These are phyloP conservation scores for Zasmidium cellare DNA, from an alignment of 2,329 filamentous ascomycete genomes.

Conservation along the genomic window DNA sequence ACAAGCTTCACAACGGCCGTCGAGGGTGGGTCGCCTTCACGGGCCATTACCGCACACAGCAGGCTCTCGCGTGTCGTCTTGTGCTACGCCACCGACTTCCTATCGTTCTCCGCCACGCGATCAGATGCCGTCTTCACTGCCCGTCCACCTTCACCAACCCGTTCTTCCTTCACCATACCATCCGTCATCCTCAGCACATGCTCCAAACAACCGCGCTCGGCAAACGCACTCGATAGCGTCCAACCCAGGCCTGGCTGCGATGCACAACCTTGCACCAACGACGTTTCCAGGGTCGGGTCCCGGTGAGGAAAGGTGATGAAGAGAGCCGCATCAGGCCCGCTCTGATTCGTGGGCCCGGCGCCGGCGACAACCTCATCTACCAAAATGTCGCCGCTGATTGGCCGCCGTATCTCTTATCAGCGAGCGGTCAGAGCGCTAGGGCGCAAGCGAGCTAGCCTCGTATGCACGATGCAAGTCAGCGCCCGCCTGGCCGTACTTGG, in stretches of 20 bases:
- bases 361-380: neutral
- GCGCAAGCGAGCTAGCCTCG: neutral
- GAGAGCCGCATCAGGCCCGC: neutral
- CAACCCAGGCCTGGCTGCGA: neutral
- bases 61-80: conserved; percentile 8
- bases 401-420: neutral
- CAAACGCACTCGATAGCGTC: no score
- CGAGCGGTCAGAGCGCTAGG: neutral
- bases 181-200: no score
- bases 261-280: neutral
- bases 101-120: neutral
- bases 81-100: conserved; percentile 1
- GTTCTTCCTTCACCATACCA: neutral
- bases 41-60: neutral
- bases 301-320: neutral
- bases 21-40: neutral
- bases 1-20: conserved; percentile 10
- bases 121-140: neutral
- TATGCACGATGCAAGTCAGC: neutral
- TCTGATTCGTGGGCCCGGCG: neutral
- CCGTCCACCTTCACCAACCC: neutral
- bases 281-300: neutral
- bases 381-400: neutral
- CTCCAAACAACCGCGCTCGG: no score
- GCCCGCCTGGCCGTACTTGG: neutral